Evolutionary conservation across 495 filamentous ascomycete genomes (phyloP).

Genomic region (Staphylotrichum tortipilum): DNA sequence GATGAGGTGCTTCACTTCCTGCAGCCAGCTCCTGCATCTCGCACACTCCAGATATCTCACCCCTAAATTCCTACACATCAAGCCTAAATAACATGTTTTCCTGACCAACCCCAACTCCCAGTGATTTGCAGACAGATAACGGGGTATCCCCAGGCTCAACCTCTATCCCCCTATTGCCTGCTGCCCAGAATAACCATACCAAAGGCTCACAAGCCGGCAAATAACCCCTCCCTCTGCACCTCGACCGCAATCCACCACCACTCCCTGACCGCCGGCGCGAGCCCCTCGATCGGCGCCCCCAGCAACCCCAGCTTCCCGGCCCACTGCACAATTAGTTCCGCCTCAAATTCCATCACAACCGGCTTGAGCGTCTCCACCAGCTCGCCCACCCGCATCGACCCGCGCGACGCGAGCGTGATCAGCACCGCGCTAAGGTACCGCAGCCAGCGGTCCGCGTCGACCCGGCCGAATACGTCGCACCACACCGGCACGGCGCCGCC

Average conservation of each 20-base stretch:
- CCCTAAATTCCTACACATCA: no score
- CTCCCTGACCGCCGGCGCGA: constrained; percentile 46
- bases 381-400: constrained; percentile 45
- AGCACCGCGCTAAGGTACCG: constrained; percentile 50
- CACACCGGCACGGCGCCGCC: constrained; percentile 58
- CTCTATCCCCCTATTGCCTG: background rate
- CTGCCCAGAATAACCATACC: background rate
- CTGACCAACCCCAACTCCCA: background rate
- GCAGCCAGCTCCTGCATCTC: no score
- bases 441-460: constrained; percentile 58
- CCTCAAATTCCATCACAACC: constrained; percentile 59
- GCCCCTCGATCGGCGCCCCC: constrained; percentile 24
- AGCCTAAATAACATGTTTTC: background rate
- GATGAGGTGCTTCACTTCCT: no score
- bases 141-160: background rate
- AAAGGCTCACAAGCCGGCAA: background rate
- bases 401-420: constrained; percentile 50
- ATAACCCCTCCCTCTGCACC: constrained; percentile 17
- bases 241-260: constrained; percentile 61
- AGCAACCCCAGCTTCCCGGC: constrained; percentile 40
- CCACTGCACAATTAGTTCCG: constrained; percentile 60
- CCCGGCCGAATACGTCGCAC: constrained; percentile 63
- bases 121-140: background rate
- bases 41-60: no score
- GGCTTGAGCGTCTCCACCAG: constrained; percentile 51